Conservation (phyloP, 306 rosid species). For the Sphenostylis stenocarpa region DNA sequence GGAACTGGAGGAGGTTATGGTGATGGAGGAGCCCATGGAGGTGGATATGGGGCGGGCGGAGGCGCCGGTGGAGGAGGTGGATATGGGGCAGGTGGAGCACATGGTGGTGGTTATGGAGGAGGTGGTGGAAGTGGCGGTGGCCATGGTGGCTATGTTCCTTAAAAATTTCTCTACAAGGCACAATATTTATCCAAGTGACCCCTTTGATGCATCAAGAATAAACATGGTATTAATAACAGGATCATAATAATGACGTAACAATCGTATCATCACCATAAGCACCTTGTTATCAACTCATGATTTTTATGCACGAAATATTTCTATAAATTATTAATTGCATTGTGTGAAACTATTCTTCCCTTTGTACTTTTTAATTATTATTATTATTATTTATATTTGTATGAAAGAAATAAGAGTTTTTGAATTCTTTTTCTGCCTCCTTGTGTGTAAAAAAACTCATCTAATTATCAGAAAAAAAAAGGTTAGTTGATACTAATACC, state of each 20-base stretch:
- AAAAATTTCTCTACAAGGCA: constrained; percentile 2
- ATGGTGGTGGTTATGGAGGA: constrained; percentile 34
- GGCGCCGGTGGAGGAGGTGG: constrained; percentile 54
- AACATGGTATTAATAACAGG: constrained; percentile 12
- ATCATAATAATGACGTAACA: background rate
- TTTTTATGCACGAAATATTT: constrained; percentile 33
- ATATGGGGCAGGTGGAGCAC: constrained; percentile 41
- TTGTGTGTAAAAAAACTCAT: too few species aligned
- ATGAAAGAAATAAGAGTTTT: background rate
- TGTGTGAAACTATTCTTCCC: background rate
- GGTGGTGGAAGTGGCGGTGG: constrained; percentile 64
- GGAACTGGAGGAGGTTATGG: constrained; percentile 35
- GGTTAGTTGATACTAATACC: too few species aligned
- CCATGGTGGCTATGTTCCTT: constrained; percentile 65
- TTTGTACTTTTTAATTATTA: background rate
- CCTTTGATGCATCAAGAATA: constrained; percentile 31
- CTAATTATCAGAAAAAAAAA: too few species aligned
- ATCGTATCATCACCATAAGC: background rate
- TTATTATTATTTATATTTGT: background rate
- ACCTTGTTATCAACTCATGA: background rate
- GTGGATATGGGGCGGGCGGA: constrained; percentile 42
- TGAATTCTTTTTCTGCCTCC: too few species aligned
- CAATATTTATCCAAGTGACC: constrained; percentile 1
- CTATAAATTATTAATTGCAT: constrained; percentile 25
- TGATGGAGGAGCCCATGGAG: constrained; percentile 37